phyloP scores from a whole-genome alignment of 2,329 filamentous ascomycete genomes.

The Tolypocladium cylindrosporum region DNA sequence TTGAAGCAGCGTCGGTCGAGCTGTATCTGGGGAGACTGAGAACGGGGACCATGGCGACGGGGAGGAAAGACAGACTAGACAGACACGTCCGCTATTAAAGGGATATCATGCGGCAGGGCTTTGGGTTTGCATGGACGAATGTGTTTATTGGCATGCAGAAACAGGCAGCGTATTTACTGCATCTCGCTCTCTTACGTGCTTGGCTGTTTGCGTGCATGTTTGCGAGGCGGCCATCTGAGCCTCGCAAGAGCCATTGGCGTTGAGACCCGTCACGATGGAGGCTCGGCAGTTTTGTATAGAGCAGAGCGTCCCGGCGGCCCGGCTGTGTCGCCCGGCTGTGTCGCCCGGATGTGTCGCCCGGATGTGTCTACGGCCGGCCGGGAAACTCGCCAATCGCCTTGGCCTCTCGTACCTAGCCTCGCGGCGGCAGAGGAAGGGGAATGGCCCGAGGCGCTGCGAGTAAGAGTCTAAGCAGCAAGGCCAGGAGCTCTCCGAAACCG shows the following conservation, averaged over 20 bases:
- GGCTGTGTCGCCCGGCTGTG: background rate
- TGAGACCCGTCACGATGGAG: background rate
- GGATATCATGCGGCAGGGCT: constrained; percentile 27
- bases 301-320: background rate
- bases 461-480: background rate
- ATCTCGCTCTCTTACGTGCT: background rate
- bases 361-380: background rate
- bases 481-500: background rate
- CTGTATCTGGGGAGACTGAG: constrained; percentile 12
- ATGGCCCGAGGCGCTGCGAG: background rate
- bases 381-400: background rate
- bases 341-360: too few relatives aligned
- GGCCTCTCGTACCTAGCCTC: background rate
- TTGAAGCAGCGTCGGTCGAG: constrained; percentile 8
- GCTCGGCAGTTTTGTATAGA: background rate
- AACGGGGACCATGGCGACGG: constrained; percentile 14
- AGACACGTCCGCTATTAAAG: constrained; percentile 25
- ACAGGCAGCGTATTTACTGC: constrained; percentile 9
- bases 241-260: background rate
- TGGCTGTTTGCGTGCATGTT: background rate
- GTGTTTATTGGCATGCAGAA: constrained; percentile 15
- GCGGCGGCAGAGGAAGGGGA: background rate
- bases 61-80: constrained; percentile 23
- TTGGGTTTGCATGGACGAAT: constrained; percentile 26
- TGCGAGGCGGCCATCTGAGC: background rate